Evolutionary conservation across 192 early-diverging fungal species (phyloP), one percentile per base, ranked within the genome.

Genomic region (Tieghemiomyces parasiticus): DNA sequence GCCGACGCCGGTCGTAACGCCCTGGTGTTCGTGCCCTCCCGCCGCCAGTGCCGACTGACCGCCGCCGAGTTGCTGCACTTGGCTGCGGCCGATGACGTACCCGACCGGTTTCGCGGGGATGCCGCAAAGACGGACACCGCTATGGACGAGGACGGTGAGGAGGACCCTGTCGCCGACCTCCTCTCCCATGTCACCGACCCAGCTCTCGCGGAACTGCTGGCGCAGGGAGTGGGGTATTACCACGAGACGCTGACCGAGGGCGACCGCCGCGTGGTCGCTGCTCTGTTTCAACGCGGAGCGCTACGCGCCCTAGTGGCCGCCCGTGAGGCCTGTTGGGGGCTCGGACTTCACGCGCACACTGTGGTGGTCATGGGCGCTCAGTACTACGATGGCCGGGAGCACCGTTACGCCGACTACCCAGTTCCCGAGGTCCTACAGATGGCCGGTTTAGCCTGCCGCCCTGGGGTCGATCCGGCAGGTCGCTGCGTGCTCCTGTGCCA

Each of bases 391-490:
- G 93, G 92, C 24, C 88, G 90, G 66, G 91, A 93, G 66, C 95
- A 97, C 65, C 82, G 92, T 12, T 97, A 99, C 79, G 80, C 82
- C 0, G 96, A 99, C 64, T 99, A 95, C 66, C 78, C 88, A 10
- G 87, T 96, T 25, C 88, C 92, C 0, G 96, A 97, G 56, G 87
- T 97, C 46, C 72, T 97, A 60, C 93, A 99, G 71, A 99, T 99
- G 96, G 90, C 97, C 84, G 96, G 96, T 4, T 79, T 91, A 16
- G 93, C 93, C 3, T 84, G 86, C 22, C 70, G 81, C 4, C 84
- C 86, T 30, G 60, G 67, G 19, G 61, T 76, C 10, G 84, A 82
- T 60, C 72, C 80, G 31, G 75, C 77, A 42, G 92, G 85, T 1
- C 70, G 77, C 25, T 93, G 92, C 60, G 83, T 94, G 20, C 69